phyloP scores from a whole-genome alignment of 2,329 filamentous ascomycete genomes.

The Bipolaris zeicola region DNA sequence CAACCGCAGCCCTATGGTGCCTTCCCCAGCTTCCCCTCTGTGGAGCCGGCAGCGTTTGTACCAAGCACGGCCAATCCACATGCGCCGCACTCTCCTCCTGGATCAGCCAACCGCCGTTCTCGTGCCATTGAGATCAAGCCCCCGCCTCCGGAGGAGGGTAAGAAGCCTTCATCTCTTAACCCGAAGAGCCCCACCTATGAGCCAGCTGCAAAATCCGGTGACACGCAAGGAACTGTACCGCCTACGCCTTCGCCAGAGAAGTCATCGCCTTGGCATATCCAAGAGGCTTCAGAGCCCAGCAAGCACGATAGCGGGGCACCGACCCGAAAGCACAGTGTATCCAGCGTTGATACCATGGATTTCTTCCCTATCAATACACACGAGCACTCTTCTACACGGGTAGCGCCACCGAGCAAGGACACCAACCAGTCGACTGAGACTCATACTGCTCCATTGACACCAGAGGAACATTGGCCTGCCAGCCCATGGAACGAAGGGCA shows the following conservation, averaged over 20 bases:
- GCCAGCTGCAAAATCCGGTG: slow-evolving; percentile 30
- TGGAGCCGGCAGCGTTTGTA: slow-evolving; percentile 32
- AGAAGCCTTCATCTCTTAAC: slow-evolving; percentile 42
- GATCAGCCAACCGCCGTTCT: slow-evolving; percentile 46
- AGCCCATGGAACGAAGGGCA: slow-evolving; percentile 45
- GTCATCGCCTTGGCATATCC: slow-evolving; percentile 32
- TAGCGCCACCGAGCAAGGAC: slow-evolving; percentile 30
- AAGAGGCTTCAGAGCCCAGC: slow-evolving; percentile 23
- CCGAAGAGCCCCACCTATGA: slow-evolving; percentile 51
- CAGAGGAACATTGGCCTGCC: slow-evolving; percentile 45
- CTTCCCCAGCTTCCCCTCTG: slow-evolving; percentile 23
- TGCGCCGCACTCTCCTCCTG: slow-evolving; percentile 36
- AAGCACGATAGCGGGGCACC: slow-evolving; percentile 23
- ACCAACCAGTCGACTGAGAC: slow-evolving; percentile 24
- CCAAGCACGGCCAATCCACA: slow-evolving; percentile 16
- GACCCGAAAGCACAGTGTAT: slow-evolving; percentile 45
- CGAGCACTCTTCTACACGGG: slow-evolving; percentile 47
- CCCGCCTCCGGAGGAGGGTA: slow-evolving; percentile 38
- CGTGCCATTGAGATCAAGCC: slow-evolving; percentile 50
- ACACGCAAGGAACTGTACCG: slow-evolving; percentile 22
- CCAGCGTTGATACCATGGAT: slow-evolving; percentile 49
- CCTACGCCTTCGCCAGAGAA: slow-evolving; percentile 45
- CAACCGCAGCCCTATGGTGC: slow-evolving; percentile 23
- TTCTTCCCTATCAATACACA: slow-evolving; percentile 51
- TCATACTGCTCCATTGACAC: slow-evolving; percentile 34